Evolutionary conservation across 169 alveolate species (phyloP).

Genomic region (Theileria orientalis): DNA sequence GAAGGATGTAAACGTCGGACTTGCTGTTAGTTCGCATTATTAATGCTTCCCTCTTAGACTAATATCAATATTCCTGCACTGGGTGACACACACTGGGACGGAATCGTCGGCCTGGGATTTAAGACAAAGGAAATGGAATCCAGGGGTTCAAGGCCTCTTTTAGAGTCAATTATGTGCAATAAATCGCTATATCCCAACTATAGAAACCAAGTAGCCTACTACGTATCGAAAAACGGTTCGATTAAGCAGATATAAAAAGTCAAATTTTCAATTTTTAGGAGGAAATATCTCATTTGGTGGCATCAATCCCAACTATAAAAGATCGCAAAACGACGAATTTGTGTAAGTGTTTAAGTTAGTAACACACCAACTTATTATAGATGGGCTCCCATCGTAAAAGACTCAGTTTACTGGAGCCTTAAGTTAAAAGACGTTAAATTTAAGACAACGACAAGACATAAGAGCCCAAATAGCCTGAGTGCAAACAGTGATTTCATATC

Average conservation of each 20-base stretch:
- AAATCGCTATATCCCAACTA: conserved; percentile 32
- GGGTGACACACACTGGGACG: conserved; percentile 68
- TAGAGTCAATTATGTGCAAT: conserved; percentile 36
- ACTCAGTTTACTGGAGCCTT: conserved; percentile 51
- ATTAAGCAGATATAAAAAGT: not conserved
- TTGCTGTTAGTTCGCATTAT: conserved; percentile 26
- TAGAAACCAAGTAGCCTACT: conserved; percentile 61
- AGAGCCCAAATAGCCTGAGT: not conserved
- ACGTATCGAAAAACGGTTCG: conserved; percentile 46
- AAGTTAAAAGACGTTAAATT: conserved; percentile 28
- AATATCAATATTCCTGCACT: conserved; percentile 42
- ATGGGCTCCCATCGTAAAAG: conserved; percentile 39
- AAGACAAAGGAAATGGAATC: conserved; percentile 64
- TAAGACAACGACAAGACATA: not conserved
- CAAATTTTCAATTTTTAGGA: conserved; percentile 25
- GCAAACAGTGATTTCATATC: not conserved
- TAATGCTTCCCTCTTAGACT: not conserved
- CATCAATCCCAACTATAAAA: conserved; percentile 62
- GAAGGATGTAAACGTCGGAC: conserved; percentile 50
- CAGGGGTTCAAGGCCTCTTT: conserved; percentile 71
- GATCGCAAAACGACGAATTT: conserved; percentile 68
- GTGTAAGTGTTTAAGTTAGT: conserved; percentile 16
- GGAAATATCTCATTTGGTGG: conserved; percentile 78
- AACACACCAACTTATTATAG: conserved; percentile 3
- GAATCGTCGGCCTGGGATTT: conserved; percentile 76